phyloP scores from a whole-genome alignment of 169 alveolate species.

The Plasmodium vivax region DNA sequence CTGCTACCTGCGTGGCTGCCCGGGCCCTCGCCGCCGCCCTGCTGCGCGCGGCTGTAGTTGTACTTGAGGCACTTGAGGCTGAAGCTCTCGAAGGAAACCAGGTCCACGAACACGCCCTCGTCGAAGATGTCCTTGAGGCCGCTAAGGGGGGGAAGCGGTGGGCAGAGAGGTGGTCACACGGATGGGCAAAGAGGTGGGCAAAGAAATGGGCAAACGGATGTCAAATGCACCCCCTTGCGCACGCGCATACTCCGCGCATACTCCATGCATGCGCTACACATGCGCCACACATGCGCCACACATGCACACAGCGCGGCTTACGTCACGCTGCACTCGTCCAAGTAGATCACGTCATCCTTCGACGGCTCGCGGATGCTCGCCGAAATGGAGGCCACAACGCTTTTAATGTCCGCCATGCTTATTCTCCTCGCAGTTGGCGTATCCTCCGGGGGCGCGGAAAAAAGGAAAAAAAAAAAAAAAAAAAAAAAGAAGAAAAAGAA shows the following conservation, averaged over 20 bases:
- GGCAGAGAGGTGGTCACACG: neutral
- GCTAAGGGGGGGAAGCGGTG: neutral
- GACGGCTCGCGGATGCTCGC: constrained; percentile 41
- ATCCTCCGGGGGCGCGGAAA: neutral
- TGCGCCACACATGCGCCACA: neutral
- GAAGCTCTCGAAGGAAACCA: constrained; percentile 53
- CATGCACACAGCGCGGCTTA: neutral
- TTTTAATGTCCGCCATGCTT: constrained; percentile 53
- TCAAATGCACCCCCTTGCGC: neutral
- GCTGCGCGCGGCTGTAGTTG: constrained; percentile 5
- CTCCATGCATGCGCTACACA: neutral
- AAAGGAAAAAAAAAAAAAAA: neutral
- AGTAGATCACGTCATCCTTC: constrained; percentile 44
- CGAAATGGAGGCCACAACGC: constrained; percentile 34
- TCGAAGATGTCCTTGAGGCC: constrained; percentile 53
- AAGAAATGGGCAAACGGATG: neutral
- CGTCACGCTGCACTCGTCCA: constrained; percentile 72
- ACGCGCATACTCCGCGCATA: neutral
- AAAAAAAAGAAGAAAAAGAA: too few species aligned
- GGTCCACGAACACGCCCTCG: constrained; percentile 50
- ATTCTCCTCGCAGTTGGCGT: neutral
- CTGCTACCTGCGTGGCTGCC: too few species aligned
- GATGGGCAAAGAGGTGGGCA: neutral
- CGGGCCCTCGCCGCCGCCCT: neutral
- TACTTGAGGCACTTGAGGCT: constrained; percentile 14